These are phyloP conservation scores for Lizanozyma gosingica DNA, from an alignment of 1,139 yeast species.

Conservation along the genomic window DNA sequence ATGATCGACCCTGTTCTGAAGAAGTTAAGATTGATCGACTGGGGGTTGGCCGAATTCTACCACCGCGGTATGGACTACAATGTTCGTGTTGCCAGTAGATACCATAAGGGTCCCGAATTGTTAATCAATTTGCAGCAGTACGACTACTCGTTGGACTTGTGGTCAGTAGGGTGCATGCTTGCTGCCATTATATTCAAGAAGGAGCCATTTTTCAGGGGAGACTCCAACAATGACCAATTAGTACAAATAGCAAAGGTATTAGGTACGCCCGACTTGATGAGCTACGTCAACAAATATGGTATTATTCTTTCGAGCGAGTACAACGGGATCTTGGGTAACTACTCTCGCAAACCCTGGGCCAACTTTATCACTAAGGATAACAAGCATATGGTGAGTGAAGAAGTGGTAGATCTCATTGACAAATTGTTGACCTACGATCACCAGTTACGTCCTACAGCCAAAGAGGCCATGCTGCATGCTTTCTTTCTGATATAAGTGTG, in stretches of 20 bases:
- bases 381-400: conserved; percentile 49
- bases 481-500: conserved; percentile 30
- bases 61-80: conserved; percentile 73
- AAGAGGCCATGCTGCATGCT: conserved; percentile 62
- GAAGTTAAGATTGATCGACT: conserved; percentile 63
- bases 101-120: conserved; percentile 75
- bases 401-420: conserved; percentile 57
- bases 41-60: conserved; percentile 82
- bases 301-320: conserved; percentile 56
- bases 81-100: conserved; percentile 73
- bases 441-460: conserved; percentile 65
- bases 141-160: conserved; percentile 69
- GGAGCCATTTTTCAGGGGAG: conserved; percentile 75
- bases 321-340: conserved; percentile 58
- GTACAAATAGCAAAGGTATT: conserved; percentile 71
- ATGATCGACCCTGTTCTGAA: conserved; percentile 67
- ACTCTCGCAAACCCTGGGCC: conserved; percentile 60
- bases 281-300: conserved; percentile 53
- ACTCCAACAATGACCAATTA: conserved; percentile 69
- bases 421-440: conserved; percentile 63
- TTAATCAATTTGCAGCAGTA: conserved; percentile 66
- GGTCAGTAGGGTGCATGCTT: conserved; percentile 78
- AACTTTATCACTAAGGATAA: conserved; percentile 46
- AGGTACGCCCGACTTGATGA: conserved; percentile 61
- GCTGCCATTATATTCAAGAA: conserved; percentile 70